These are phyloP conservation scores for Exophiala aquamarina DNA, from an alignment of 2,329 filamentous ascomycete species.

Conservation along the genomic window DNA sequence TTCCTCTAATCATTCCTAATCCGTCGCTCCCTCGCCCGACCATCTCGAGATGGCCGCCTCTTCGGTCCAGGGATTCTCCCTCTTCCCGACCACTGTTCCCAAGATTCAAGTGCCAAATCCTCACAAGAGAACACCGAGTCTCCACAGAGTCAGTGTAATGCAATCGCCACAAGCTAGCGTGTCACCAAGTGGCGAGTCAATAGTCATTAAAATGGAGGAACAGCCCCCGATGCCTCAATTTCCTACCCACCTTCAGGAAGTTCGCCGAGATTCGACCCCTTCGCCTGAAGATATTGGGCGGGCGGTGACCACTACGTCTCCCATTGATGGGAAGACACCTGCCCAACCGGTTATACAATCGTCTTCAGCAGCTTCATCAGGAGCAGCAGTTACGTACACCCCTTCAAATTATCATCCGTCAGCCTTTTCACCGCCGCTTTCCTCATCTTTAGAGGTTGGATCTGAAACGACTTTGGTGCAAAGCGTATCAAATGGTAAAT, in stretches of 20 bases:
- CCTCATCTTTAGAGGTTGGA: constrained; percentile 17
- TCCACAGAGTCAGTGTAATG: constrained; percentile 22
- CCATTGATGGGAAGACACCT: constrained; percentile 25
- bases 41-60: constrained; percentile 16
- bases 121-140: constrained; percentile 25
- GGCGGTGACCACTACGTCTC: constrained; percentile 26
- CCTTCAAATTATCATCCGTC: constrained; percentile 20
- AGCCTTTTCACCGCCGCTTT: constrained; percentile 19
- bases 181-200: constrained; percentile 17
- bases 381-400: constrained; percentile 19
- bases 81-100: constrained; percentile 25
- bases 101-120: constrained; percentile 26
- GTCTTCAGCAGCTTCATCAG: constrained; percentile 2
- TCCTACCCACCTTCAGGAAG: constrained; percentile 6
- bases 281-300: constrained; percentile 26
- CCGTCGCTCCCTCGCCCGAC: constrained; percentile 5
- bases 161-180: constrained; percentile 12
- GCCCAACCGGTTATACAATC: constrained; percentile 5
- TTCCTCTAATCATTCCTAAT: constrained; percentile 1
- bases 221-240: constrained; percentile 17
- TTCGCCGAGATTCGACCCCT: constrained; percentile 12
- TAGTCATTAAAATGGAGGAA: constrained; percentile 22
- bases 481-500: constrained; percentile 4
- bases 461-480: constrained; percentile 23
- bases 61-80: constrained; percentile 20